Conservation (phyloP, 1,139 yeast genomes). For the Saccharomyces hybrid region DNA sequence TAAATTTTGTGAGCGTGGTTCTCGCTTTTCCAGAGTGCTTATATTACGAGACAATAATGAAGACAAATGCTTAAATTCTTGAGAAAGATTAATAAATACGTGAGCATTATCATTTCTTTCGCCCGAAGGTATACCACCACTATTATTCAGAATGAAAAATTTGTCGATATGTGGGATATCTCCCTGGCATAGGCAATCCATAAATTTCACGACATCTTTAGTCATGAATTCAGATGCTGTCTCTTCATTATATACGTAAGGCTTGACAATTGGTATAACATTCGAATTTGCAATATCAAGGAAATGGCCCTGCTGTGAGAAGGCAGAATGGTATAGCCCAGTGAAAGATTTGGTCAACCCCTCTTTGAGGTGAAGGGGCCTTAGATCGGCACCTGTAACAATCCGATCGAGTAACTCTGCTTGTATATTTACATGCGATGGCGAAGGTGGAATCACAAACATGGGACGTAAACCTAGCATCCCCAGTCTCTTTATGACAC, state of each 20-base stretch:
- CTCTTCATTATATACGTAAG: slow-evolving; percentile 20
- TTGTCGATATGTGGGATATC: slow-evolving; percentile 62
- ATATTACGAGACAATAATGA: slow-evolving; percentile 6
- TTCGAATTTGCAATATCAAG: slow-evolving; percentile 10
- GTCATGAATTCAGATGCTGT: slow-evolving; percentile 17
- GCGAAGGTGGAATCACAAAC: slow-evolving; percentile 26
- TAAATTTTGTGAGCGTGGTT: slow-evolving; percentile 15
- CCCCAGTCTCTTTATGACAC: slow-evolving; percentile 20
- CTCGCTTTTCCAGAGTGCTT: slow-evolving; percentile 9
- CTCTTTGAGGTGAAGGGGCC: slow-evolving; percentile 21
- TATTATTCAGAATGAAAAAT: slow-evolving; percentile 64
- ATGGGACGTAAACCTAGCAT: slow-evolving; percentile 28
- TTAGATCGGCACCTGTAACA: slow-evolving; percentile 18
- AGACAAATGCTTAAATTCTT: slow-evolving; percentile 61
- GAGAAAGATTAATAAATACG: slow-evolving; percentile 76
- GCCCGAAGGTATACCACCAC: slow-evolving; percentile 85
- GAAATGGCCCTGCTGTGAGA: slow-evolving; percentile 12
- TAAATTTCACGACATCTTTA: slow-evolving; percentile 14
- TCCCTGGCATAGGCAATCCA: slow-evolving; percentile 18
- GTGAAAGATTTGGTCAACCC: slow-evolving; percentile 12
- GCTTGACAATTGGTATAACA: slow-evolving; percentile 27
- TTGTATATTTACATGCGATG: slow-evolving; percentile 14
- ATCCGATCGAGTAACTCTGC: slow-evolving; percentile 23
- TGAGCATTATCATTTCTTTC: slow-evolving; percentile 80
- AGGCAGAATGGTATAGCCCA: slow-evolving; percentile 16